phyloP scores from a whole-genome alignment of 2,329 filamentous ascomycete genomes.

The Colletotrichum chlorophyti region DNA sequence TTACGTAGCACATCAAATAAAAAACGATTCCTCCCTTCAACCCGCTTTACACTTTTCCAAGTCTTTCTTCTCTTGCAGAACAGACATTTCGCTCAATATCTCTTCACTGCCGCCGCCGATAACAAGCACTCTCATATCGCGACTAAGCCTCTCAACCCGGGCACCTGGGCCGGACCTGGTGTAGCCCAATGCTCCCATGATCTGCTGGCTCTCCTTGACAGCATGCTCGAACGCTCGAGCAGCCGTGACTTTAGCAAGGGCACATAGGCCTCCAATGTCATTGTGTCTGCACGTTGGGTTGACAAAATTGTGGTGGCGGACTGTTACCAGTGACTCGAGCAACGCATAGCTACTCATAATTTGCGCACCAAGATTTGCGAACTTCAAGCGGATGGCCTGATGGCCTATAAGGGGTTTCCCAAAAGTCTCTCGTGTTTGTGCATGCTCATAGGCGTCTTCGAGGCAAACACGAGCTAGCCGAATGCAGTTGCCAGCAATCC shows the following conservation, averaged over 20 bases:
- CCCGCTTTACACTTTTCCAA: too few relatives aligned
- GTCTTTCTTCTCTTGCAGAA: constrained; percentile 57
- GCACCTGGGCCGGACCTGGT: constrained; percentile 48
- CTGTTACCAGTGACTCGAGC: too few relatives aligned
- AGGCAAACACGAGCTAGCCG: constrained; percentile 62
- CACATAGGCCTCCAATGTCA: too few relatives aligned
- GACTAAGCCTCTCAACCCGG: constrained; percentile 58
- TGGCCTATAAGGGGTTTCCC: constrained; percentile 63
- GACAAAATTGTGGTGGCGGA: too few relatives aligned
- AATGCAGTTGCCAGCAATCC: too few relatives aligned
- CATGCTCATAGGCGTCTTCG: constrained; percentile 58
- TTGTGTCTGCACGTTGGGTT: too few relatives aligned
- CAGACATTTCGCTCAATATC: constrained; percentile 57
- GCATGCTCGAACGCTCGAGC: constrained; percentile 56
- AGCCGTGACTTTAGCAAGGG: constrained; percentile 53
- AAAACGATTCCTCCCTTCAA: too few relatives aligned
- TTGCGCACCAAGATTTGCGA: constrained; percentile 62
- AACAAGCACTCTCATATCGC: constrained; percentile 58
- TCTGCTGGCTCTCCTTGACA: constrained; percentile 58
- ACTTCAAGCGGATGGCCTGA: constrained; percentile 65
- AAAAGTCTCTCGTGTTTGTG: constrained; percentile 61
- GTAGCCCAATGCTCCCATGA: constrained; percentile 60
- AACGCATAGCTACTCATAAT: constrained; percentile 68
- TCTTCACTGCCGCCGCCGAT: constrained; percentile 62
- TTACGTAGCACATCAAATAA: too few relatives aligned